phyloP scores from a whole-genome alignment of 2,329 filamentous ascomycete species.

The Pseudocercospora eumusae region DNA sequence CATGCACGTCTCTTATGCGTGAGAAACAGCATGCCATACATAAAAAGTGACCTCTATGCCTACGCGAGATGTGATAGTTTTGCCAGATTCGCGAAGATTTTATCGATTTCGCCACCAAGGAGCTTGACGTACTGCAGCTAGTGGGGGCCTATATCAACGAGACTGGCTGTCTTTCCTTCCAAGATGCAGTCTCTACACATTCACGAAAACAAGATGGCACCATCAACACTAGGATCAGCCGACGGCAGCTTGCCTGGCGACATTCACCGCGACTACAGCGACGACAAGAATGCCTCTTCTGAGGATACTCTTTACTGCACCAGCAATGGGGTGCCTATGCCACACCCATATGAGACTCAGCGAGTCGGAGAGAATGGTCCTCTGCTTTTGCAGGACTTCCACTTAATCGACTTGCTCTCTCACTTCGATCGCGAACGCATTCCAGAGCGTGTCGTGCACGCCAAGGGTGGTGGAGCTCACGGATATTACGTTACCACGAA shows the following conservation, averaged over 20 bases:
- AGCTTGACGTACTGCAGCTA: slow-evolving; percentile 14
- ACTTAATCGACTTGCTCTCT: slow-evolving; percentile 52
- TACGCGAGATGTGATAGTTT: not conserved
- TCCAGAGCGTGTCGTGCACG: slow-evolving; percentile 54
- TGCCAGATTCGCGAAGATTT: slow-evolving; percentile 8
- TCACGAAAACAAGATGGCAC: slow-evolving; percentile 26
- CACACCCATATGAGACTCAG: slow-evolving; percentile 61
- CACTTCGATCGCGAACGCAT: slow-evolving; percentile 56
- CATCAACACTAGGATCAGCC: slow-evolving; percentile 23
- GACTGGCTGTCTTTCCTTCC: not conserved
- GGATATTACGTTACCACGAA: slow-evolving; percentile 52
- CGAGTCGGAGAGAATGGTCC: slow-evolving; percentile 60
- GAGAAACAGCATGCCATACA: slow-evolving; percentile 9
- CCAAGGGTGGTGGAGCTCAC: slow-evolving; percentile 53
- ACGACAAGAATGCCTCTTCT: slow-evolving; percentile 48
- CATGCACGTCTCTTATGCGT: slow-evolving; percentile 12
- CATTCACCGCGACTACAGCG: slow-evolving; percentile 45
- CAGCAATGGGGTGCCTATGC: slow-evolving; percentile 58
- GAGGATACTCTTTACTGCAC: slow-evolving; percentile 56
- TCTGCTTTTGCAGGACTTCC: slow-evolving; percentile 57
- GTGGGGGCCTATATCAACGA: slow-evolving; percentile 9
- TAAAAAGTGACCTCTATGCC: slow-evolving; percentile 7
- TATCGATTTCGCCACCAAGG: not conserved
- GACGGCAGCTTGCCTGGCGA: slow-evolving; percentile 21
- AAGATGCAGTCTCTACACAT: slow-evolving; percentile 17